These are phyloP conservation scores for Lomentospora prolificans DNA, from an alignment of 2,329 filamentous ascomycete genomes.

Conservation along the genomic window DNA sequence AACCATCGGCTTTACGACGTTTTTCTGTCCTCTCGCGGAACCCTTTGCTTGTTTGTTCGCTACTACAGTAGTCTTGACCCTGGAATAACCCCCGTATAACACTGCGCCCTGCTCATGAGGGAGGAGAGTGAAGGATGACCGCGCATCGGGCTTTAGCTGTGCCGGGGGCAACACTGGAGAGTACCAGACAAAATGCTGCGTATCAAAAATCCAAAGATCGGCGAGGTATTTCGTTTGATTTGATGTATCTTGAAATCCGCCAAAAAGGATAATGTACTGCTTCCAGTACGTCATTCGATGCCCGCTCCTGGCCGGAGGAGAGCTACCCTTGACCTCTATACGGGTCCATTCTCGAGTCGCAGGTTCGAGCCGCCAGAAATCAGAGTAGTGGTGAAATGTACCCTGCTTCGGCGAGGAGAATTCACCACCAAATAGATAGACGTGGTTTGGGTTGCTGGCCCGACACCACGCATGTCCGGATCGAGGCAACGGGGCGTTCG, in stretches of 20 bases:
- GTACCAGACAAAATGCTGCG: slow-evolving; percentile 75
- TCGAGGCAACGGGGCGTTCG: slow-evolving; percentile 82
- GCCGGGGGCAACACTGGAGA: slow-evolving; percentile 65
- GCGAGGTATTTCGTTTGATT: slow-evolving; percentile 89
- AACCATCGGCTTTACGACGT: slow-evolving; percentile 74
- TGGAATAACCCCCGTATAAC: slow-evolving; percentile 86
- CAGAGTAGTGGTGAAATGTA: slow-evolving; percentile 98
- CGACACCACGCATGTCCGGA: slow-evolving; percentile 93
- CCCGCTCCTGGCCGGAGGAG: slow-evolving; percentile 76
- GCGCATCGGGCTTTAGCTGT: slow-evolving; percentile 77
- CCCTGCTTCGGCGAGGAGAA: slow-evolving; percentile 96
- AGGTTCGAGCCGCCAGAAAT: slow-evolving; percentile 91
- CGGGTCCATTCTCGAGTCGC: slow-evolving; percentile 81
- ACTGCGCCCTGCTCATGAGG: slow-evolving; percentile 87
- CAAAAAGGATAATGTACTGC: slow-evolving; percentile 91
- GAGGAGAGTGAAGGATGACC: slow-evolving; percentile 84
- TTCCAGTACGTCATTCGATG: slow-evolving; percentile 97
- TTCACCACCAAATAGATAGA: slow-evolving; percentile 93
- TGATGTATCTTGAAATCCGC: slow-evolving; percentile 94
- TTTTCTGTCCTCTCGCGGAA: slow-evolving; percentile 51
- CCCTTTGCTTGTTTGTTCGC: slow-evolving; percentile 56
- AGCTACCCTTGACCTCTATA: slow-evolving; percentile 68
- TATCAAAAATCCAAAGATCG: slow-evolving; percentile 95
- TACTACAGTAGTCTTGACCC: slow-evolving; percentile 63
- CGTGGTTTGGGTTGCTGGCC: slow-evolving; percentile 70